Evolutionary conservation across 106 monocot genomes (phyloP).

Genomic region (Apostasia ramifera): DNA sequence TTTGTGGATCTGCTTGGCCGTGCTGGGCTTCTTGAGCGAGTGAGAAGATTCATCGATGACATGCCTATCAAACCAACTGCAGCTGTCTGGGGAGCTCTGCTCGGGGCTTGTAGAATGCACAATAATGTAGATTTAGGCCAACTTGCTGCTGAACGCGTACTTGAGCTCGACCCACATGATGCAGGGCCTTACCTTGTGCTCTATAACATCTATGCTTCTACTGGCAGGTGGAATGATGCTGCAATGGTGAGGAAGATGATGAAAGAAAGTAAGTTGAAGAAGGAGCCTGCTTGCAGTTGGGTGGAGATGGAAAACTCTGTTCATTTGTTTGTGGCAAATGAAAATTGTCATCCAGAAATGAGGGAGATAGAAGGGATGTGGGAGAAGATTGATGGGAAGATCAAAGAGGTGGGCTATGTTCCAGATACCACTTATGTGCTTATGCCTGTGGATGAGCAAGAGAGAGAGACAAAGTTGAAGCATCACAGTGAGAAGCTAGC

Average conservation of each 20-base stretch:
- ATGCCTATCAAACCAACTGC: conserved; percentile 18
- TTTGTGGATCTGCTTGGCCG: conserved; percentile 21
- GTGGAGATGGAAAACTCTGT: conserved; percentile 18
- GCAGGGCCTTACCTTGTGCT: conserved; percentile 12
- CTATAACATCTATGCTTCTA: conserved; percentile 21
- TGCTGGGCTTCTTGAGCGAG: conserved; percentile 18
- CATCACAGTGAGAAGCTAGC: conserved; percentile 24
- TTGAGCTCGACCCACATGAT: conserved; percentile 19
- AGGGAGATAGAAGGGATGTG: conserved; percentile 18
- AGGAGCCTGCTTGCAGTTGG: conserved; percentile 25
- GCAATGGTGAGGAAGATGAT: conserved; percentile 20
- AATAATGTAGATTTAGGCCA: conserved; percentile 11
- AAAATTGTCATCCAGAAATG: conserved; percentile 18
- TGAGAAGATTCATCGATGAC: conserved; percentile 1
- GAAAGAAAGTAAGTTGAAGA: conserved; percentile 7
- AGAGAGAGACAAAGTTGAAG: conserved; percentile 16
- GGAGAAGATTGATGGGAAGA: conserved; percentile 13
- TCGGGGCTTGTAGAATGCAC: conserved; percentile 23
- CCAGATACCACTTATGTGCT: conserved; percentile 22
- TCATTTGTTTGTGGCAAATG: conserved; percentile 21
- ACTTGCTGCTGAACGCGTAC: conserved; percentile 13
- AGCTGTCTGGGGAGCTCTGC: conserved; percentile 16
- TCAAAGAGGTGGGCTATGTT: conserved; percentile 25
- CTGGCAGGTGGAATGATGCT: conserved; percentile 17
- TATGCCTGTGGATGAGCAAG: conserved; percentile 20